Percentiles rank a stretch among this genome's conserved stretches.
Conservation (phyloP, 306 rosid genomes). For the Quercus wislizeni region DNA sequence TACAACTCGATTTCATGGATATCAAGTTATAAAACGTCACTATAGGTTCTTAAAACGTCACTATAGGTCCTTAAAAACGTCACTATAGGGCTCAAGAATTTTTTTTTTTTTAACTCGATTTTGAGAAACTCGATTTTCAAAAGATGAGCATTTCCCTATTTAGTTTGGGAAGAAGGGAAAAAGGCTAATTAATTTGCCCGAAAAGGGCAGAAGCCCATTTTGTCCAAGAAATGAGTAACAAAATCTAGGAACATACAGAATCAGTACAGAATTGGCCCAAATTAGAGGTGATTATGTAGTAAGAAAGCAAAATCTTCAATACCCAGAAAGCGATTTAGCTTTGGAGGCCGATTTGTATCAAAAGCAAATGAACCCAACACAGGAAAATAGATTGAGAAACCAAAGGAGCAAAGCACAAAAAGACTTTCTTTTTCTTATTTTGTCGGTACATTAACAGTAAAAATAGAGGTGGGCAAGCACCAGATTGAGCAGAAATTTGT, state of each 20-base stretch:
- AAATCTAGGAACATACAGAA: constrained; percentile 8
- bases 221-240: constrained; percentile 10
- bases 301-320: constrained; percentile 13
- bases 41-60: too few species aligned
- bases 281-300: not conserved
- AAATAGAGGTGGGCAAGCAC: constrained; percentile 11
- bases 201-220: too few species aligned
- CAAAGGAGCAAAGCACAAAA: constrained; percentile 11
- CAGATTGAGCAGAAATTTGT: constrained; percentile 2
- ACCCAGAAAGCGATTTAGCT: constrained; percentile 33
- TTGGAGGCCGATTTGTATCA: constrained; percentile 33
- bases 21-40: too few species aligned
- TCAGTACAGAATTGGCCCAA: constrained; percentile 9
- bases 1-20: too few species aligned
- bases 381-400: constrained; percentile 10
- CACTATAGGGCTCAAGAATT: too few species aligned
- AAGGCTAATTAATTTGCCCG: too few species aligned
- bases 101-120: too few species aligned
- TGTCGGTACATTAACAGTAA: constrained; percentile 31
- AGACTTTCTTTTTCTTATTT: not conserved
- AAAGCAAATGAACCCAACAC: constrained; percentile 23
- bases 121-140: too few species aligned
- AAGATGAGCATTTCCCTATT: too few species aligned
- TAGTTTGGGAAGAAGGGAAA: too few species aligned
- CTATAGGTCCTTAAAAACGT: too few species aligned